Percentiles rank a stretch among this genome's conserved stretches.
phyloP scores from a whole-genome alignment of 352 stramenopile genomes.

The Phytophthora melonis region DNA sequence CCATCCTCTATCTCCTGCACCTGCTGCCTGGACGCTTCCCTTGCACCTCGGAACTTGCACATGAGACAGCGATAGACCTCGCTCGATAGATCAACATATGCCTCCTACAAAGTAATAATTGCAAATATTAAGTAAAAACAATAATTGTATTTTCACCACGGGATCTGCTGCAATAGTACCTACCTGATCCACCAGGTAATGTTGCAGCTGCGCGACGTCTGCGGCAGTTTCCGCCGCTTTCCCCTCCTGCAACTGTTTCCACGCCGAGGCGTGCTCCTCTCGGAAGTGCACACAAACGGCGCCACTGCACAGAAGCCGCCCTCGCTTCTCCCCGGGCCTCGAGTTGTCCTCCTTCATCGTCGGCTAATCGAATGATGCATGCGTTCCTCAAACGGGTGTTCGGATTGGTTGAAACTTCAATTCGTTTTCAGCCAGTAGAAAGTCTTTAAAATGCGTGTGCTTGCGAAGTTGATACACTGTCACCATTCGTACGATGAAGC shows the following conservation, averaged over 20 bases:
- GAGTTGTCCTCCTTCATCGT: neutral
- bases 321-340: conserved; percentile 25
- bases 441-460: too few species aligned
- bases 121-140: conserved; percentile 1
- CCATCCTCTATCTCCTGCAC: conserved; percentile 32
- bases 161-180: neutral
- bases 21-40: conserved; percentile 39
- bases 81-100: conserved; percentile 1
- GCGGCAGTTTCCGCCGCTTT: neutral
- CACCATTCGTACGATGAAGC: too few species aligned
- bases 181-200: conserved; percentile 34
- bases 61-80: conserved; percentile 62
- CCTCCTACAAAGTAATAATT: conserved; percentile 23
- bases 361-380: too few species aligned
- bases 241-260: conserved; percentile 10
- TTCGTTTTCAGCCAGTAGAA: too few species aligned
- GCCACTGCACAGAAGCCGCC: conserved; percentile 20
- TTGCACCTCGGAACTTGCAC: conserved; percentile 55
- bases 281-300: conserved; percentile 31
- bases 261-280: neutral
- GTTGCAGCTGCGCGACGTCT: conserved; percentile 23
- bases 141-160: neutral
- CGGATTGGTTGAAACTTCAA: too few species aligned
- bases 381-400: too few species aligned
- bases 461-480: too few species aligned